Evolutionary conservation across 805 yeast genomes (phyloP), one percentile per base, ranked within the genome.

Genomic region (Kazachstania africana): DNA sequence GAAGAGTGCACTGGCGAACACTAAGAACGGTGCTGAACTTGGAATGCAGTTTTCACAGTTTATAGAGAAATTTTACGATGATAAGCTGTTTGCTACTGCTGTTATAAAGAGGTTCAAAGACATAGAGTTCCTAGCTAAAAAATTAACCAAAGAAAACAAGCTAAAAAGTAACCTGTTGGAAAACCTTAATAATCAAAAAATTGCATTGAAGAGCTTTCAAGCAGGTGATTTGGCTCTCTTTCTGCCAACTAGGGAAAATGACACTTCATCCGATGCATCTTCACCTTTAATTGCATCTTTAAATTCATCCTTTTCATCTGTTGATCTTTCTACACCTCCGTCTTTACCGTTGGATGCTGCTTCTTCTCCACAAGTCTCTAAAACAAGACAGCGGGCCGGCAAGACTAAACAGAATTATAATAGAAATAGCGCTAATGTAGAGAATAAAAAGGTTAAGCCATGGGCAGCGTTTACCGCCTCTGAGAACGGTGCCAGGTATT

Each of bases 401-500:
- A 32, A 28, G 18, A 26, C 31, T 12, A 9, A 39, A 31, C 44
- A 36, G 24, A 42, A 36, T n/a, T n/a, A n/a, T n/a, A n/a, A n/a
- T n/a, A 18, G 22, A 16, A 13, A 32, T 17, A 26, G 12, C 20
- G 12, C 5, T 32, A n/a, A 5, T 12, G 14, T n/a, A 10, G 15
- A 5, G 5, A 6, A 8, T 6, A 15, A 18, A 35, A 27, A 6
- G 23, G 42, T 8, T 9, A 71, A 63, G 33, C 84, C 88, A 1
- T 88, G 97, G 97, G 95, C 95, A 0, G 94, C 94, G 1, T 88
- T 88, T 60, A 87, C 91, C 42, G 70, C 62, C 10, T 67, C 81
- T 34, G 49, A 48, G 10, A 94, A 88, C 2, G 78, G 83, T 1
- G 91, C 93, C 1, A 85, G 87, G 50, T 85, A 74, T 51, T 78